These are phyloP conservation scores for Sordaria brevicollis DNA, from an alignment of 495 filamentous ascomycete species.

Conservation along the genomic window DNA sequence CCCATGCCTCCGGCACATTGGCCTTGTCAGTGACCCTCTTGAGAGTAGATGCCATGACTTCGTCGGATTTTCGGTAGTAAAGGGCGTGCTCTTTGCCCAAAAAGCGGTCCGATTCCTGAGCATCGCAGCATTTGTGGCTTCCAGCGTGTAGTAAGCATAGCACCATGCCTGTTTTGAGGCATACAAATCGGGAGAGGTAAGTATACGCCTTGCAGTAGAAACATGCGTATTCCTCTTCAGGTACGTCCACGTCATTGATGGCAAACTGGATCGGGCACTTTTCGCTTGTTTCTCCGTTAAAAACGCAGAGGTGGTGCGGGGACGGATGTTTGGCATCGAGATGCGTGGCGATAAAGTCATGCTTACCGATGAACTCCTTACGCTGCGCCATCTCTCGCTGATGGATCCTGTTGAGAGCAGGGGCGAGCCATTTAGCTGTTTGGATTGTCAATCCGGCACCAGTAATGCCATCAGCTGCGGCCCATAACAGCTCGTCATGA, in stretches of 20 bases:
- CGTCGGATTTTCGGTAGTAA: constrained; percentile 65
- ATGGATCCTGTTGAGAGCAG: constrained; percentile 68
- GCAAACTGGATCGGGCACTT: constrained; percentile 33
- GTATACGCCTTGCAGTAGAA: constrained; percentile 83
- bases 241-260: constrained; percentile 61
- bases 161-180: constrained; percentile 63
- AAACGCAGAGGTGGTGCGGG: constrained; percentile 26
- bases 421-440: constrained; percentile 88
- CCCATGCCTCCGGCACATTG: constrained; percentile 77
- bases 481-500: constrained; percentile 91
- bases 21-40: constrained; percentile 81
- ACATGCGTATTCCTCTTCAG: constrained; percentile 86
- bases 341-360: constrained; percentile 43
- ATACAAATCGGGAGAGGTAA: constrained; percentile 85
- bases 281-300: constrained; percentile 29
- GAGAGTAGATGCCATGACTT: constrained; percentile 51
- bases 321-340: constrained; percentile 33
- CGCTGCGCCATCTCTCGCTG: constrained; percentile 62
- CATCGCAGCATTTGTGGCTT: constrained; percentile 66
- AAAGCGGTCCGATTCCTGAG: constrained; percentile 47
- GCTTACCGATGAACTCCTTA: constrained; percentile 54
- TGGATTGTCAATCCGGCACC: constrained; percentile 72
- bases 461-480: constrained; percentile 56
- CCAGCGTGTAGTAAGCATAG: constrained; percentile 74
- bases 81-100: constrained; percentile 55